Percentiles rank a stretch among this genome's conserved stretches.
These are phyloP conservation scores for Globisporangium rhizosaccharum DNA, from an alignment of 352 stramenopile species.

Conservation along the genomic window DNA sequence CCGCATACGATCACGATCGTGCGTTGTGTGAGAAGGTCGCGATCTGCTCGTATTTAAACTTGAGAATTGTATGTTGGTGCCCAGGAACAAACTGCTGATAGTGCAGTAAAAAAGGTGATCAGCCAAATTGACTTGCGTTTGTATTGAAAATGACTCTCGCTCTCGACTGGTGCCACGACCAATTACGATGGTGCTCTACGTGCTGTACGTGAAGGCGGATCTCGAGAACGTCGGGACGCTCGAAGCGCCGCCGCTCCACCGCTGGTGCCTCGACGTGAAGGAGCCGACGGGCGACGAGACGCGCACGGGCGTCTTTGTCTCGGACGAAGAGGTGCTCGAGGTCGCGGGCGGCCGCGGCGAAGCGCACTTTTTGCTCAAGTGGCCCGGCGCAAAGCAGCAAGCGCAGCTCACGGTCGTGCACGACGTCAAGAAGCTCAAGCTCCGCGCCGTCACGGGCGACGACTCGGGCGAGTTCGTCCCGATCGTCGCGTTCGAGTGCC, in stretches of 20 bases:
- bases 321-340: slow-evolving; percentile 70
- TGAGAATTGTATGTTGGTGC: no score
- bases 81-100: no score
- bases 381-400: slow-evolving; percentile 75
- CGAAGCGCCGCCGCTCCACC: slow-evolving; percentile 55
- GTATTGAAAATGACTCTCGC: neutral
- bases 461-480: slow-evolving; percentile 77
- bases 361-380: slow-evolving; percentile 84
- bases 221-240: slow-evolving; percentile 83
- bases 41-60: neutral
- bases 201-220: slow-evolving; percentile 86
- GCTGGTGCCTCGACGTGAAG: slow-evolving; percentile 85
- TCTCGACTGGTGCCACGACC: neutral
- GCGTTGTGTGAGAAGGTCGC: neutral
- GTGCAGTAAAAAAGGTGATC: neutral
- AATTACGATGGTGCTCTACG: slow-evolving; percentile 69
- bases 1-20: no score
- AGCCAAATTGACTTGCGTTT: neutral
- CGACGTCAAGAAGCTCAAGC: slow-evolving; percentile 83
- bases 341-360: slow-evolving; percentile 68
- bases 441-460: slow-evolving; percentile 35
- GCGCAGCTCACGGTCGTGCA: slow-evolving; percentile 78
- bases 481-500: slow-evolving; percentile 84
- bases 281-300: slow-evolving; percentile 72
- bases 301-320: slow-evolving; percentile 74